Percentiles rank a stretch among this genome's conserved stretches.
These are phyloP conservation scores for Chaetomium tenue DNA, from an alignment of 495 filamentous ascomycete species.

Conservation along the genomic window DNA sequence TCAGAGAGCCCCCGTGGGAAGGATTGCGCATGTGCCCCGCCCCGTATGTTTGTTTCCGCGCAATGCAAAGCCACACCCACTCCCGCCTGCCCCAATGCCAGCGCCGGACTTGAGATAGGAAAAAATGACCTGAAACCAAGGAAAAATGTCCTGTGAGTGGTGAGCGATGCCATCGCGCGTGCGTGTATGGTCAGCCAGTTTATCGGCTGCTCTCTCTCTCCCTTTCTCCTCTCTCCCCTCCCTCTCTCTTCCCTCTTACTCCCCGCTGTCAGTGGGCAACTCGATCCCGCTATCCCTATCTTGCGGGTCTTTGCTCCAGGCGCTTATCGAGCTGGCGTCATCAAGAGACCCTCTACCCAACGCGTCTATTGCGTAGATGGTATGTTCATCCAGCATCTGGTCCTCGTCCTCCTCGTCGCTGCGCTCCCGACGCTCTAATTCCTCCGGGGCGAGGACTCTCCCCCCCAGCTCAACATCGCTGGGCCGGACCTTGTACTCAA, in stretches of 20 bases:
- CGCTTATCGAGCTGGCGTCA: slow-evolving; percentile 14
- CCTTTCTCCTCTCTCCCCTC: background rate
- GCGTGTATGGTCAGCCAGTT: background rate
- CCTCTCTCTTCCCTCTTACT: background rate
- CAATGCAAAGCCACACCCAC: slow-evolving; percentile 12
- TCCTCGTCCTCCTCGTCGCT: slow-evolving; percentile 49
- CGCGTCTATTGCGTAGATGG: slow-evolving; percentile 29
- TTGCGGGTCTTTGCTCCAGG: slow-evolving; percentile 42
- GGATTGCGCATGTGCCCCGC: background rate
- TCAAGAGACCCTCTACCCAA: slow-evolving; percentile 17
- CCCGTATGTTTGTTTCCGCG: slow-evolving; percentile 9
- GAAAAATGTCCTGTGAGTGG: background rate
- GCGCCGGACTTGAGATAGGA: background rate
- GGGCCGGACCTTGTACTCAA: slow-evolving; percentile 72
- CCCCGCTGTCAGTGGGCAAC: slow-evolving; percentile 38
- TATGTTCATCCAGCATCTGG: slow-evolving; percentile 27
- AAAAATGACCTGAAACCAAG: background rate
- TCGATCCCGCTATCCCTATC: slow-evolving; percentile 58
- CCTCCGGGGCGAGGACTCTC: slow-evolving; percentile 63
- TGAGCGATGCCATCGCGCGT: background rate
- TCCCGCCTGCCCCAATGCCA: background rate
- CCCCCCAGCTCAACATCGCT: slow-evolving; percentile 81
- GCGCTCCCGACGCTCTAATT: slow-evolving; percentile 36
- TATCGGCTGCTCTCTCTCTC: background rate
- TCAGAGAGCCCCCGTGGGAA: background rate